Conservation (phyloP, 768 basidiomycete species). For the Nidularia pulvinata region DNA sequence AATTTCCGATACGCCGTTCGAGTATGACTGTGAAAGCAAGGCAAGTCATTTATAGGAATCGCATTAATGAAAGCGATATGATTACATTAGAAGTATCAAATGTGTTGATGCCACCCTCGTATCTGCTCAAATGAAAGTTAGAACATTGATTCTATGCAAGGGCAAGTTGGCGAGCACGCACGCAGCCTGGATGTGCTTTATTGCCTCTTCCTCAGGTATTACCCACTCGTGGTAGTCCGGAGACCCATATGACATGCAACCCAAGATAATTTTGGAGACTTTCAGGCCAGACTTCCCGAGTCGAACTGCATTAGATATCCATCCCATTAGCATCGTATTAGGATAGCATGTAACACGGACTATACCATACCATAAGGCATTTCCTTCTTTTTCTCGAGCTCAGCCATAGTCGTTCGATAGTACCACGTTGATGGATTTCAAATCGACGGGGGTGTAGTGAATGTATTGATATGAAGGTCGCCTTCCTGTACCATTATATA, state of each 20-base stretch:
- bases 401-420: too few species aligned
- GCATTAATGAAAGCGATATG: not conserved
- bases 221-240: slow-evolving; percentile 51
- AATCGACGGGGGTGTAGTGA: too few species aligned
- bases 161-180: not conserved
- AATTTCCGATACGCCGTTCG: slow-evolving; percentile 63
- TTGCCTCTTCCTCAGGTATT: slow-evolving; percentile 44
- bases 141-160: not conserved
- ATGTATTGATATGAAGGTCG: too few species aligned
- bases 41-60: not conserved
- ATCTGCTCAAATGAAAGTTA: slow-evolving; percentile 23
- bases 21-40: slow-evolving; percentile 46
- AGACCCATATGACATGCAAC: slow-evolving; percentile 57
- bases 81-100: slow-evolving; percentile 57
- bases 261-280: slow-evolving; percentile 11
- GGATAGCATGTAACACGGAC: too few species aligned
- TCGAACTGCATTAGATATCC: not conserved
- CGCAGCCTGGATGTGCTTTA: slow-evolving; percentile 46
- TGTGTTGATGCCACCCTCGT: slow-evolving; percentile 63
- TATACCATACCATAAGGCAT: too few species aligned
- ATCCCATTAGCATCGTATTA: too few species aligned
- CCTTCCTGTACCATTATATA: too few species aligned
- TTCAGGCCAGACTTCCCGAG: not conserved
- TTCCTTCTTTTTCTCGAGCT: too few species aligned
- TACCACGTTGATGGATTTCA: too few species aligned